Base-by-base conservation (phyloP, 2,329 filamentous ascomycete genomes). In the Parafenestella ontariensis region DNA sequence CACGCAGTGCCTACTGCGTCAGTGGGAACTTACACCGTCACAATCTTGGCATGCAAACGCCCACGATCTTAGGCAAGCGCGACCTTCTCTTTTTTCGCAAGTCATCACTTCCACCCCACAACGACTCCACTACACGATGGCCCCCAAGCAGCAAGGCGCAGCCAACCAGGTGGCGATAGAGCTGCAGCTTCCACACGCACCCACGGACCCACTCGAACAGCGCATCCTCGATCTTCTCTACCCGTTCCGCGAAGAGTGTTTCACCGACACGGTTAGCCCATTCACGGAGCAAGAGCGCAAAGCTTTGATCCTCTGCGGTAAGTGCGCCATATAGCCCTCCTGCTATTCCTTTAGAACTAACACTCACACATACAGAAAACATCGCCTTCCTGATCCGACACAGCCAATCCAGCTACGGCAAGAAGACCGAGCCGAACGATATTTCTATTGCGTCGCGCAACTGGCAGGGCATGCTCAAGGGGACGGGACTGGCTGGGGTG, bases 331-430 rank as follows among this genome's bases (percentile, higher is more conserved):
- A 45, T 29, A 23, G 20, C 24, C 28, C 10, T 23, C n/a, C 18
- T 23, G 13, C 20, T n/a, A 34, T 23, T 6, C 33, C n/a, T n/a
- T n/a, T n/a, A 23, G 9, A 9, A 13, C 20, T 37, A 28, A 47
- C 11, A 20, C 29, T 37, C 18, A 34, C 18, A 34, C 7, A 6
- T 23, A 6, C 11, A 56, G 58, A 52, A 20, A 61, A 61, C 17
- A 36, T 61, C 21, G 55, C 55, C 15, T 58, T 61, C 23, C 41
- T 61, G 20, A 48, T 61, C 46, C 49, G 58, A 17, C 56, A 56
- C 46, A 46, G 52, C 18, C 57, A 57, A 21, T 39, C 43, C 8
- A 42, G 43, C 15, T 56, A 49, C 29, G 54, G 56, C 41, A 62
- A 59, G 36, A 23, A 10, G 18, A 52, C 58, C 29, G 43, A 52